A percentile compares a stretch with the other conserved stretches of the same genome.
Evolutionary conservation across 805 yeast genomes (phyloP).

Genomic region (Kregervanrija pseudodelftensis): DNA sequence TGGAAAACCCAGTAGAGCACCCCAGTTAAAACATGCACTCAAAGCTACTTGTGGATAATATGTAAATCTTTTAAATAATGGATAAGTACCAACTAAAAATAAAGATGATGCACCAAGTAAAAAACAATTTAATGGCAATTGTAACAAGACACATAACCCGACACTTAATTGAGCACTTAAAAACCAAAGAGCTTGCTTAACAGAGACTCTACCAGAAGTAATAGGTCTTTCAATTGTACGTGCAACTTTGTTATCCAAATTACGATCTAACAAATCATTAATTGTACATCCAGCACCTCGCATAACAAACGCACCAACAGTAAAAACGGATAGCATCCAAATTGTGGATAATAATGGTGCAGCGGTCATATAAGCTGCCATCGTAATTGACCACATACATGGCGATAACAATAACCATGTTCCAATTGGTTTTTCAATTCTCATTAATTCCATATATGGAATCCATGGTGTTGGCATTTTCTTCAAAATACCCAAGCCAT

Average conservation of each 20-base stretch:
- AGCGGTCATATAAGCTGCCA: constrained; percentile 70
- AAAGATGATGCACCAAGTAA: constrained; percentile 74
- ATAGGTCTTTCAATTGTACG: constrained; percentile 91
- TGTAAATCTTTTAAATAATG: constrained; percentile 89
- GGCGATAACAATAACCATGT: constrained; percentile 79
- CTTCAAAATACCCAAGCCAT: constrained; percentile 43
- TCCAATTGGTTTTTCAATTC: constrained; percentile 95
- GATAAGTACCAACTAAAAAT: constrained; percentile 77
- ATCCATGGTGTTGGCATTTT: constrained; percentile 65
- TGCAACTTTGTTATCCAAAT: constrained; percentile 78
- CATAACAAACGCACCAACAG: constrained; percentile 84
- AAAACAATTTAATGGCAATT: constrained; percentile 78
- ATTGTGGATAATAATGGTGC: constrained; percentile 63
- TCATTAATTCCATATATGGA: constrained; percentile 88
- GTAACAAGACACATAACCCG: constrained; percentile 65
- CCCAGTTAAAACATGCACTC: constrained; percentile 88
- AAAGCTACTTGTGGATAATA: constrained; percentile 88
- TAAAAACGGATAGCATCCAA: constrained; percentile 61
- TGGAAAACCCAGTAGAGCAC: constrained; percentile 87
- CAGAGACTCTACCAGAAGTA: constrained; percentile 75
- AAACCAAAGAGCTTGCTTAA: constrained; percentile 62
- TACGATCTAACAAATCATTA: constrained; percentile 80
- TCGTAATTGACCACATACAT: constrained; percentile 85
- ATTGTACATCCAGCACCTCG: constrained; percentile 98
- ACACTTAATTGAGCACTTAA: constrained; percentile 65